Conservation (phyloP, 1,139 yeast species). For the Pichia sp. region DNA sequence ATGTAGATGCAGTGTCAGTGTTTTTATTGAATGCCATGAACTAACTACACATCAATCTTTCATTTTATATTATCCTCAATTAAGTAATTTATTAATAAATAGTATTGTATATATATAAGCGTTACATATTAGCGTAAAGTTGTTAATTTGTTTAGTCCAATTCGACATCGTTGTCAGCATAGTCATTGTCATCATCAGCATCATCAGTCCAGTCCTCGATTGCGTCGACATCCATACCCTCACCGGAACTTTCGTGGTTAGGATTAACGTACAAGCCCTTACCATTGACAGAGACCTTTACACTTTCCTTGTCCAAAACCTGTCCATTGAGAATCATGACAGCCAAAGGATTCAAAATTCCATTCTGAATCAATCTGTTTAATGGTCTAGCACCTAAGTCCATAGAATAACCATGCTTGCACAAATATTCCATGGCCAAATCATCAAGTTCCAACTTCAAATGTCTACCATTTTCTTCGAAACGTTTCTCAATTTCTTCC, state of each 20-base stretch:
- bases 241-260: conserved; percentile 69
- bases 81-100: too few species aligned
- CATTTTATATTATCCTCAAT: too few species aligned
- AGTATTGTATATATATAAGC: too few species aligned
- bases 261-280: conserved; percentile 77
- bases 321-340: conserved; percentile 84
- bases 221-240: conserved; percentile 44
- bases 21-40: too few species aligned
- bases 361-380: conserved; percentile 87
- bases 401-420: conserved; percentile 81
- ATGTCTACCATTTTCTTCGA: conserved; percentile 76
- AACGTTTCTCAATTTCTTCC: conserved; percentile 77
- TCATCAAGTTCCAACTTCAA: conserved; percentile 65
- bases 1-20: too few species aligned
- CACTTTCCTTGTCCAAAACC: conserved; percentile 81
- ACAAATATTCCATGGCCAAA: conserved; percentile 74
- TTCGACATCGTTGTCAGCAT: too few species aligned
- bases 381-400: conserved; percentile 98
- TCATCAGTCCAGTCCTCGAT: conserved; percentile 57
- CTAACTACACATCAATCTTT: too few species aligned
- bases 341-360: conserved; percentile 82
- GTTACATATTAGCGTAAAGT: too few species aligned
- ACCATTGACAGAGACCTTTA: conserved; percentile 48
- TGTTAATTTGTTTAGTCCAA: too few species aligned
- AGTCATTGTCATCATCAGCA: conserved; percentile 41